Base-by-base conservation (phyloP, 306 rosid genomes). In the Aeschynomene evenia region DNA sequence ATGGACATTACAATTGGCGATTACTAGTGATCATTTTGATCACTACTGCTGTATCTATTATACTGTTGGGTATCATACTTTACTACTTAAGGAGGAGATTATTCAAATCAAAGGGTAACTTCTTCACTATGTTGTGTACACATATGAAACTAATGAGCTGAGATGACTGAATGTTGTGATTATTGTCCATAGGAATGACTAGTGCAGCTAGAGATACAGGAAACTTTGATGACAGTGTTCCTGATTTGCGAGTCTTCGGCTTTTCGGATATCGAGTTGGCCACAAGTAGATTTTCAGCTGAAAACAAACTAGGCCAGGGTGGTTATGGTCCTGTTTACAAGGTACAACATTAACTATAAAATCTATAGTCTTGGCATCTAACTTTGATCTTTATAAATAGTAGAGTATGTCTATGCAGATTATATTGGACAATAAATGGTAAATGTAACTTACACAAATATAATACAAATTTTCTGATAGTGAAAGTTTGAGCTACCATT, bases 271-370 rank as follows among this genome's bases (percentile, higher is more conserved):
- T 82, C 15, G 53, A 45, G 28, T 66, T 11, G 0, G 86, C 83
- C 14, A 78, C 86, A 9, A 6, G 52, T 58, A 28, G 50, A 9
- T 82, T 82, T 39, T 78, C 72, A 15, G 24, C 7, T 50, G 53
- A 78, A 45, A 78, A 70, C 16, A 74, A 64, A 74, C 51, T 82
- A 1, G 83, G 83, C 15, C 59, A 74, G 63, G 85, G 85, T 23
- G 81, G 81, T 7, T 71, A 36, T 60, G 81, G 84, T 23, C 75
- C 84, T 51, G 85, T 82, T 10, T 82, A 69, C 72, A 74, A 82
- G 85, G 85, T 82, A 76, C 43, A 37, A 37, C 9, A 9, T 37
- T 37, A 37, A 9, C 43, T 10, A 11, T 14, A 9, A 2, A 37
- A 37, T 14, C 43, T 14, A 11, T 37, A 37, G 43, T 37, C 43